Evolutionary conservation across 169 alveolate species (phyloP).

Genomic region (Neospora caninum): DNA sequence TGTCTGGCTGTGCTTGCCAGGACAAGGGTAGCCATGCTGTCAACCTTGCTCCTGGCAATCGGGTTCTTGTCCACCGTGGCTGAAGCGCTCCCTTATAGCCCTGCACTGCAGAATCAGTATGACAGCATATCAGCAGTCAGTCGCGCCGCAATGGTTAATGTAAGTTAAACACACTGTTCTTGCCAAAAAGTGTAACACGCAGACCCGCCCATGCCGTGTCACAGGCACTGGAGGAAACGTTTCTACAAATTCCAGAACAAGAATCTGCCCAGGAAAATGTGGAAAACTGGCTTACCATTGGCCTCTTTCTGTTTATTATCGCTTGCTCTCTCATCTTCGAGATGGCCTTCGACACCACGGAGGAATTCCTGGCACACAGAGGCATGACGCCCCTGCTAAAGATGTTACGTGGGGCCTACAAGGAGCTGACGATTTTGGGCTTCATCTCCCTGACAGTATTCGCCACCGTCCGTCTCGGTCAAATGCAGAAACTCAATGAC

Average conservation of each 20-base stretch:
- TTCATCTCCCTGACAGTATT: slow-evolving; percentile 58
- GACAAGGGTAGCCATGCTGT: neutral
- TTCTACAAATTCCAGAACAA: neutral
- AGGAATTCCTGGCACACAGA: slow-evolving; percentile 37
- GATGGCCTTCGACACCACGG: neutral
- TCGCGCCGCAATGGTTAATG: neutral
- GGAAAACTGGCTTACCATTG: slow-evolving; percentile 54
- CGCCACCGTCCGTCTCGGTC: slow-evolving; percentile 29
- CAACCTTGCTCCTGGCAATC: neutral
- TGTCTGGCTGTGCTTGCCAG: neutral
- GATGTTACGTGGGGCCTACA: slow-evolving; percentile 52
- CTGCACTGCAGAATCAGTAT: neutral
- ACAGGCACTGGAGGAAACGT: slow-evolving; percentile 26
- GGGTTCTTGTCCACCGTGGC: neutral
- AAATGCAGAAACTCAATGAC: slow-evolving; percentile 62
- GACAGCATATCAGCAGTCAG: neutral
- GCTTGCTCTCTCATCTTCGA: slow-evolving; percentile 48
- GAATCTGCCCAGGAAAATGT: slow-evolving; percentile 25
- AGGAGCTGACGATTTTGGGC: slow-evolving; percentile 70
- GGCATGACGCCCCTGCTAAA: slow-evolving; percentile 30
- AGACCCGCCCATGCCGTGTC: neutral
- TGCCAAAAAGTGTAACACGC: neutral
- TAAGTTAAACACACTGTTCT: neutral
- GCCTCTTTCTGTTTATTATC: slow-evolving; percentile 40
- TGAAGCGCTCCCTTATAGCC: slow-evolving; percentile 15